These are phyloP conservation scores for Dioscorea alata DNA, from an alignment of 106 monocot genomes.

Conservation along the genomic window DNA sequence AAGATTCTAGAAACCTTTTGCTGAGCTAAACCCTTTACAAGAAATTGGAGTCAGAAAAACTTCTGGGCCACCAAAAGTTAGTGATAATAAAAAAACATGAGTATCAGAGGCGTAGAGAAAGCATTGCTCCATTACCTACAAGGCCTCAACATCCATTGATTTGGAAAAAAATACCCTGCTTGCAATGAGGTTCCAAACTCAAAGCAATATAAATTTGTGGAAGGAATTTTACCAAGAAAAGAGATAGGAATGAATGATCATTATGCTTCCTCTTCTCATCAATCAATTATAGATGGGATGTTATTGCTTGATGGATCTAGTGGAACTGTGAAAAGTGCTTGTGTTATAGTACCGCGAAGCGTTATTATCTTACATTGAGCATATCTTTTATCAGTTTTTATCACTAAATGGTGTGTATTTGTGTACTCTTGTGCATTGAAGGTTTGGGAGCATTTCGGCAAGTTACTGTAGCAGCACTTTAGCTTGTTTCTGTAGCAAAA, in stretches of 20 bases:
- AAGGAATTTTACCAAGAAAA: conserved; percentile 50
- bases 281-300: conserved; percentile 26
- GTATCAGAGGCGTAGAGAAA: conserved; percentile 62
- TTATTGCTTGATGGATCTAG: conserved; percentile 15
- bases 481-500: no score
- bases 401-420: no score
- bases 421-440: no score
- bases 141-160: conserved; percentile 74
- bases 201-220: conserved; percentile 45
- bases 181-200: conserved; percentile 60
- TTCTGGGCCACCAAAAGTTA: conserved; percentile 21
- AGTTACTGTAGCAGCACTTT: no score
- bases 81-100: conserved; percentile 43
- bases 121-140: conserved; percentile 49
- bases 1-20: conserved; percentile 55
- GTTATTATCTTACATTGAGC: no score
- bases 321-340: no score
- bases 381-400: no score
- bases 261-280: conserved; percentile 35
- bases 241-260: conserved; percentile 39
- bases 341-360: no score
- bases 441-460: no score
- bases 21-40: conserved; percentile 88
- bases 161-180: conserved; percentile 74
- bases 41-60: conserved; percentile 29